phyloP scores from a whole-genome alignment of 129 eudicot genomes.

The Escallonia rubra region DNA sequence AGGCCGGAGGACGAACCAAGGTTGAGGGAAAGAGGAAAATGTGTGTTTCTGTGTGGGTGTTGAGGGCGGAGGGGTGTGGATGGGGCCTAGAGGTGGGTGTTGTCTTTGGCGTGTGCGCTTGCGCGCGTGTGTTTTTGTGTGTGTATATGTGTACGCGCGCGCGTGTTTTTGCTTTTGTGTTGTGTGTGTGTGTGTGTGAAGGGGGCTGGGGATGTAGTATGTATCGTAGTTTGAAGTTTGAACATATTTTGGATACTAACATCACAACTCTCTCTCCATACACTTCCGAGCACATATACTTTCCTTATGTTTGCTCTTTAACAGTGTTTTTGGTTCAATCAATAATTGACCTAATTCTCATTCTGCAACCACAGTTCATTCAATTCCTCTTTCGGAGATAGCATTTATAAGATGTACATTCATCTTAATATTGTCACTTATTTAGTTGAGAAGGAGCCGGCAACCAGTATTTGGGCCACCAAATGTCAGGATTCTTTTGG shows the following conservation, averaged over 20 bases:
- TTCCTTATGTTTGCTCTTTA: not conserved
- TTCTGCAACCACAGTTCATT: constrained; percentile 44
- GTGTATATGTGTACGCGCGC: too few species aligned
- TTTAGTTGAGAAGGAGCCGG: constrained; percentile 52
- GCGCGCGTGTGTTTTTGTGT: too few species aligned
- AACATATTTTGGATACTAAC: not conserved
- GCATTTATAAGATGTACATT: constrained; percentile 63
- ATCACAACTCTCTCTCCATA: not conserved
- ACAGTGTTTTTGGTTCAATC: constrained; percentile 5
- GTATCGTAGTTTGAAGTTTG: too few species aligned
- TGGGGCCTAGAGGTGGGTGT: too few species aligned
- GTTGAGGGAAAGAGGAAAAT: too few species aligned
- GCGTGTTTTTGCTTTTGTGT: too few species aligned
- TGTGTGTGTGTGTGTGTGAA: too few species aligned
- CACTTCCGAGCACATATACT: not conserved
- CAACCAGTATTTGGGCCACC: constrained; percentile 59
- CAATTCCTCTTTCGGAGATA: constrained; percentile 58
- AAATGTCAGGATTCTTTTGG: constrained; percentile 47
- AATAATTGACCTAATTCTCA: constrained; percentile 4
- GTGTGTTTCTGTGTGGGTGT: too few species aligned
- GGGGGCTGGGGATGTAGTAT: too few species aligned
- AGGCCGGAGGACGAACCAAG: too few species aligned
- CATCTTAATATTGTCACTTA: constrained; percentile 40
- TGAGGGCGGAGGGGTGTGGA: too few species aligned
- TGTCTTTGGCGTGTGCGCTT: too few species aligned